These are phyloP conservation scores for Phytophthora podocarpi DNA, from an alignment of 352 stramenopile genomes.

Conservation along the genomic window DNA sequence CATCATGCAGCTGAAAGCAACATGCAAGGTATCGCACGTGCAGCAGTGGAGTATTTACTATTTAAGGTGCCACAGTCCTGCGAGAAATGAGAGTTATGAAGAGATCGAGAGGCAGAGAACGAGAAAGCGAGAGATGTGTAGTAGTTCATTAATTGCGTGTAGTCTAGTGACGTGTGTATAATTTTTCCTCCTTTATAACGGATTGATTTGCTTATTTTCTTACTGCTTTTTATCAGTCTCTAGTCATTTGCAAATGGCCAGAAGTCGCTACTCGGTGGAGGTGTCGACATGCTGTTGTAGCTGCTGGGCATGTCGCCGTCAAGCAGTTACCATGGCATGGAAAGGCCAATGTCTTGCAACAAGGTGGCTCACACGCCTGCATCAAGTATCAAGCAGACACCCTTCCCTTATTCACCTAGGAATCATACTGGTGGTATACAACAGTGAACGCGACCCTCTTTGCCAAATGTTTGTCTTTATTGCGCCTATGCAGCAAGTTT, in stretches of 20 bases:
- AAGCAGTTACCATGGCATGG: conserved; percentile 7
- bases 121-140: neutral
- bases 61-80: conserved; percentile 46
- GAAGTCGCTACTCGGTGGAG: neutral
- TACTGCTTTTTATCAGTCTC: neutral
- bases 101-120: conserved; percentile 1
- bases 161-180: conserved; percentile 25
- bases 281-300: conserved; percentile 11
- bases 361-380: too few relatives aligned
- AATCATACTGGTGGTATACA: too few relatives aligned
- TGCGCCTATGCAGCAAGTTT: conserved; percentile 31
- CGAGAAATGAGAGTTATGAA: conserved; percentile 10
- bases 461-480: conserved; percentile 34
- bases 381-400: too few relatives aligned
- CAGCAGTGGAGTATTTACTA: conserved; percentile 48
- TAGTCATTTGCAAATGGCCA: conserved; percentile 1
- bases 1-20: conserved; percentile 21
- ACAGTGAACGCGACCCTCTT: too few relatives aligned
- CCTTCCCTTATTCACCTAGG: too few relatives aligned
- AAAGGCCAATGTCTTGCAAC: neutral
- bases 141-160: conserved; percentile 27
- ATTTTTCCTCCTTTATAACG: conserved; percentile 17
- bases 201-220: conserved; percentile 11
- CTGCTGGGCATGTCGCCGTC: conserved; percentile 3
- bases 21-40: neutral